Evolutionary conservation across 1,139 yeast genomes (phyloP), one percentile per base, ranked within the genome.

Genomic region (Protomyces pachydermus): DNA sequence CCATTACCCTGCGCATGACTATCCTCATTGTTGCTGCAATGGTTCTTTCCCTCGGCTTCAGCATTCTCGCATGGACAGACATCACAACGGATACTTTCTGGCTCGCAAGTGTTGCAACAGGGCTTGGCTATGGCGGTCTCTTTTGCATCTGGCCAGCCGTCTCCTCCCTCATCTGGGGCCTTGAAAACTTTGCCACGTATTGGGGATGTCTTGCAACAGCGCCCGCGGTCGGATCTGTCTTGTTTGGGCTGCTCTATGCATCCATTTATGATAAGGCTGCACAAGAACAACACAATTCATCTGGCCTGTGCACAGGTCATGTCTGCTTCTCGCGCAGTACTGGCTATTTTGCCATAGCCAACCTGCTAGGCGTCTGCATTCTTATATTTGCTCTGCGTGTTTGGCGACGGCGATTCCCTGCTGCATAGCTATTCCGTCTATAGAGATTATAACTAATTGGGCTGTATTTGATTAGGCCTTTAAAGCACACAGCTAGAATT

Each of bases 141-240:
- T 93, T 91, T 76, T 90, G 97, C 0, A 77, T 88, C 6, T 87
- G 84, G 70, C 98, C 98, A 5, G 87, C 96, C 0, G 78, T 91
- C 8, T 85, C 88, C 2, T 86, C 96, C 1, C 79, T 85, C 2
- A 82, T 88, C 1, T 93, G 97, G 97, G 97, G 98, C 0, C 83
- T 88, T 45, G 91, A 88, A 65, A 82, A 89, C 60, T 84, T 93
- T 73, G 98, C 98, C 0, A 87, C 96, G 1, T 87, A 95, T 1
- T 93, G 97, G 91, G 98, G 98, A 2, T 79, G 88, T 37, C 88
- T 90, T 72, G 85, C 91, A 83, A 80, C 89, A 39, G 96, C 96
- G 0, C 97, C 98, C 0, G 97, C 98, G 0, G 69, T 90, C 2
- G 97, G 97, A 0, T 81, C 95, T 0, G 80, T 88, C 5, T 69